These are phyloP conservation scores for Didymella pomorum DNA, from an alignment of 2,329 filamentous ascomycete genomes.

Conservation along the genomic window DNA sequence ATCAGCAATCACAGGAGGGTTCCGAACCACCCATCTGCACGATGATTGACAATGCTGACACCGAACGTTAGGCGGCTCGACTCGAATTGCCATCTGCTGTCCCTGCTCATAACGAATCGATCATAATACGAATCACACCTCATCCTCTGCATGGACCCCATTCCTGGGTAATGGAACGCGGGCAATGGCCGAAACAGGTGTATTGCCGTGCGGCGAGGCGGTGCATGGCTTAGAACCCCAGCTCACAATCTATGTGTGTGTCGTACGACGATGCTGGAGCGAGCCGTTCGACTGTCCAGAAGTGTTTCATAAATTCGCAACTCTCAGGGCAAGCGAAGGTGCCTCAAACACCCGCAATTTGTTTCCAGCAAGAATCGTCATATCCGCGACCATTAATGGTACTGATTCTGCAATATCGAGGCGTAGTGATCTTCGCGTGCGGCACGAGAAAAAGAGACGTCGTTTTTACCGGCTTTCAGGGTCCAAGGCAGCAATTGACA, in stretches of 20 bases:
- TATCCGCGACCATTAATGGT: conserved; percentile 8
- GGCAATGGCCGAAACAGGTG: conserved; percentile 3
- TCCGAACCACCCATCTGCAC: background rate
- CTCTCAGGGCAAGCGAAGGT: background rate
- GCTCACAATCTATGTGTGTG: conserved; percentile 7
- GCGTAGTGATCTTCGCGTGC: conserved; percentile 12
- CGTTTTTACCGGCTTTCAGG: conserved; percentile 18
- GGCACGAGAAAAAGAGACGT: conserved; percentile 14
- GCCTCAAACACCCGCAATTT: background rate
- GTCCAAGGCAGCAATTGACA: conserved; percentile 16
- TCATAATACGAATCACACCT: conserved; percentile 2
- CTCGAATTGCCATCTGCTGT: conserved; percentile 5
- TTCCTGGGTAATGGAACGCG: conserved; percentile 8
- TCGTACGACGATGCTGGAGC: conserved; percentile 10
- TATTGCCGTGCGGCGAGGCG: conserved; percentile 11
- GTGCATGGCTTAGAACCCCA: conserved; percentile 11
- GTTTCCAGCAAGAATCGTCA: conserved; percentile 2
- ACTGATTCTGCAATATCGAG: conserved; percentile 5
- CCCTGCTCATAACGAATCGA: conserved; percentile 4
- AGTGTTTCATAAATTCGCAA: conserved; percentile 10
- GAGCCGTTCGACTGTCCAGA: conserved; percentile 3
- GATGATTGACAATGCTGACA: background rate
- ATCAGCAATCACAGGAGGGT: background rate
- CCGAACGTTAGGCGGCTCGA: conserved; percentile 5
- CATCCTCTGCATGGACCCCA: conserved; percentile 3